Conservation (phyloP, 352 stramenopile genomes). For the Plasmopara halstedii region DNA sequence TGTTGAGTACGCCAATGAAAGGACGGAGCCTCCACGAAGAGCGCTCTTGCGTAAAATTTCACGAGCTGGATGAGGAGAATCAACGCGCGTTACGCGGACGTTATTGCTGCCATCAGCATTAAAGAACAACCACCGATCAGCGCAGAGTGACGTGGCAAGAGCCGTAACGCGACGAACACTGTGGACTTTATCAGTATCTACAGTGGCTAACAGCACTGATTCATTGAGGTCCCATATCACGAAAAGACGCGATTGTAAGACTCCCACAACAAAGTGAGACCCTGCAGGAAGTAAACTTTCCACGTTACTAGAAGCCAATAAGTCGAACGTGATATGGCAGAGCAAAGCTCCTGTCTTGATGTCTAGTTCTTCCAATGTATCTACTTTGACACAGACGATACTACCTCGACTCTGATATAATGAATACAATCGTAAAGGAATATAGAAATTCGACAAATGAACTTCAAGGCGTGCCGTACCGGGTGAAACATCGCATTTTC, state of each 20-base stretch:
- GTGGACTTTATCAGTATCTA: constrained; percentile 54
- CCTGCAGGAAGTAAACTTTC: constrained; percentile 48
- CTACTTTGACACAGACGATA: constrained; percentile 45
- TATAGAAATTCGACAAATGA: neutral
- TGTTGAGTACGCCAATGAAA: constrained; percentile 50
- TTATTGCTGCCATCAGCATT: constrained; percentile 64
- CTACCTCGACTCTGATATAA: constrained; percentile 25
- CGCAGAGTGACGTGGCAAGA: constrained; percentile 46
- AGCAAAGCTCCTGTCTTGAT: constrained; percentile 39
- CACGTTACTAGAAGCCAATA: constrained; percentile 30
- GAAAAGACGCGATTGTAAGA: constrained; percentile 45
- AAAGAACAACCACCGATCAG: constrained; percentile 66
- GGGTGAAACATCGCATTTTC: constrained; percentile 26
- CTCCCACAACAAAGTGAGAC: constrained; percentile 35
- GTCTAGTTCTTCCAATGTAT: constrained; percentile 61
- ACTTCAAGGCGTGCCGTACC: constrained; percentile 6
- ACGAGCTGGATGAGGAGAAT: constrained; percentile 41
- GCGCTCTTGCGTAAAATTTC: constrained; percentile 69
- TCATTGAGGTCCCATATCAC: constrained; percentile 64
- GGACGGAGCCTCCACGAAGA: constrained; percentile 46
- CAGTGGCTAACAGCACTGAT: constrained; percentile 46
- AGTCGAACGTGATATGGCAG: constrained; percentile 59
- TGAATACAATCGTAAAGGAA: neutral
- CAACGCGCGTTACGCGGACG: constrained; percentile 49
- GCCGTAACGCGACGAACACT: constrained; percentile 39